A percentile compares a stretch with the other conserved stretches of the same genome.
phyloP scores from a whole-genome alignment of 345 rosid species.

The Sisymbrium irio region DNA sequence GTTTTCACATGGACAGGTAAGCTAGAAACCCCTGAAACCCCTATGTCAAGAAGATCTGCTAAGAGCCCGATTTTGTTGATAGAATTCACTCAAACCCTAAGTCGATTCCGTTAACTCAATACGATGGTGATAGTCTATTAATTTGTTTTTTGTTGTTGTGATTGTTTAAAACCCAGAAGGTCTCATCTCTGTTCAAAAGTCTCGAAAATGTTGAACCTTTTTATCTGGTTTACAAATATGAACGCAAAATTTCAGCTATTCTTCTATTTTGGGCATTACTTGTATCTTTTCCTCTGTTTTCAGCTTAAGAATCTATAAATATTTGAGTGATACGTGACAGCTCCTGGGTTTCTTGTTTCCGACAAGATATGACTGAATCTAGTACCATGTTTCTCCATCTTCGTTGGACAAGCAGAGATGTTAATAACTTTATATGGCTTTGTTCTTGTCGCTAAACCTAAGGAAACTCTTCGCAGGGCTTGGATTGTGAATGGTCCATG shows the following conservation, averaged over 20 bases:
- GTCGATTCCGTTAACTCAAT: not conserved
- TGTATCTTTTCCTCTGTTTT: not conserved
- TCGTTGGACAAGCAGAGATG: not conserved
- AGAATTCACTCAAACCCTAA: not conserved
- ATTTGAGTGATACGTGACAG: not conserved
- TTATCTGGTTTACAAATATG: not conserved
- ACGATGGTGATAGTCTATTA: not conserved
- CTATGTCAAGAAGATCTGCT: not conserved
- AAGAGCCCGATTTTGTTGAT: not conserved
- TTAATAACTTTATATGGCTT: not conserved
- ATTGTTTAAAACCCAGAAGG: not conserved
- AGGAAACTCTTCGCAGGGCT: constrained; percentile 41
- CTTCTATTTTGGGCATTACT: not conserved
- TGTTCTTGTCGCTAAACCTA: constrained; percentile 1
- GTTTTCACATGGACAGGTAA: constrained; percentile 41
- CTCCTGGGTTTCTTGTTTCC: not conserved
- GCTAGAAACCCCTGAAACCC: not conserved
- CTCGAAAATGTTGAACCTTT: not conserved
- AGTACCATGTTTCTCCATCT: not conserved
- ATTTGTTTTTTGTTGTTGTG: not conserved
- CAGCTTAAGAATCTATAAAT: not conserved
- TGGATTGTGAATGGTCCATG: constrained; percentile 71
- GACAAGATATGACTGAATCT: not conserved
- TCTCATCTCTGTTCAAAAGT: not conserved
- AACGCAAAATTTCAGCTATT: not conserved